Conservation (phyloP, 1,139 yeast species). For the Meyerozyma athensensis region DNA sequence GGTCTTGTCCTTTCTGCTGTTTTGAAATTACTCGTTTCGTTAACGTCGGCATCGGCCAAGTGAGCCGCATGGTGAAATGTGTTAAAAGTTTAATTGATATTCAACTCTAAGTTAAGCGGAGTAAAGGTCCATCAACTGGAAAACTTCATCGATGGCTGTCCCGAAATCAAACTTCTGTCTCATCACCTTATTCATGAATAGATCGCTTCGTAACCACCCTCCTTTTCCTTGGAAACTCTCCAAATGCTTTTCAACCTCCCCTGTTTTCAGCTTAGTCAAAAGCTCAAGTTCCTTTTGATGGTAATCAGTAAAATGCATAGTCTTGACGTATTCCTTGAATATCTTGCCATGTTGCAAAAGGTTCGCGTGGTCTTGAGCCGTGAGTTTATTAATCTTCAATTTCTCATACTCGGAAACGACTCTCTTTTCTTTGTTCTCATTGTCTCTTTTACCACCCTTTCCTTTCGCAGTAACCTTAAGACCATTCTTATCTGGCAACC, state of each 20-base stretch:
- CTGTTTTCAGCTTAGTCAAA: slow-evolving; percentile 8
- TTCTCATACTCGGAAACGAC: slow-evolving; percentile 19
- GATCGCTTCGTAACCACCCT: slow-evolving; percentile 19
- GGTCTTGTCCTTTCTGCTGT: too few relatives aligned
- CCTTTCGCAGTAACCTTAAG: slow-evolving; percentile 5
- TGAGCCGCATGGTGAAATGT: background rate
- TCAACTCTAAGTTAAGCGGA: background rate
- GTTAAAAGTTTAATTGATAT: background rate
- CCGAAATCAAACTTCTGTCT: background rate
- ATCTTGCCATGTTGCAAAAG: slow-evolving; percentile 21
- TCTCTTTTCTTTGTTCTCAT: slow-evolving; percentile 8
- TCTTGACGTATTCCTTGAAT: slow-evolving; percentile 10
- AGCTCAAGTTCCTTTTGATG: slow-evolving; percentile 25
- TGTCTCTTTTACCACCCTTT: background rate
- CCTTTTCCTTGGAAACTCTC: background rate
- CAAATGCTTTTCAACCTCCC: slow-evolving; percentile 8
- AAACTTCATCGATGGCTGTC: background rate
- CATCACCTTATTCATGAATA: slow-evolving; percentile 19
- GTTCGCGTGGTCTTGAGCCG: slow-evolving; percentile 24
- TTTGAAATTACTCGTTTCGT: background rate
- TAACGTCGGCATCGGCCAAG: too few relatives aligned
- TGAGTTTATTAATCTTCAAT: slow-evolving; percentile 18
- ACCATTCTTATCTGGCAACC: too few relatives aligned
- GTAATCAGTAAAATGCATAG: slow-evolving; percentile 22
- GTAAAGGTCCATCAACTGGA: slow-evolving; percentile 1